These are phyloP conservation scores for Diutina rugosa DNA, from an alignment of 1,139 yeast genomes.

Conservation along the genomic window DNA sequence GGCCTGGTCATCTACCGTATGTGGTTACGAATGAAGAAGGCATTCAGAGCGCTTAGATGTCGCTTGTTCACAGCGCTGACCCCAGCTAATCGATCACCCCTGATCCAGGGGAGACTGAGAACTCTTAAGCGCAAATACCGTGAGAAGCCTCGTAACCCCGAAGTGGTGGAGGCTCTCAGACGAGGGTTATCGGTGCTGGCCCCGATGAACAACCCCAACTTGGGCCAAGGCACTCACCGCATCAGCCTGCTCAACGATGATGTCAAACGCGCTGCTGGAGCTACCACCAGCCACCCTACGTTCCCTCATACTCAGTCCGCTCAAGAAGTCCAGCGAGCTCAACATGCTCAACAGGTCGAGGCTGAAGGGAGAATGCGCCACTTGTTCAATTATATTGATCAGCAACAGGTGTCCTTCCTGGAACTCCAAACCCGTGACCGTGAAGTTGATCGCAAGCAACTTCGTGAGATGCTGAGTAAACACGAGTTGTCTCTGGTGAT, in stretches of 20 bases:
- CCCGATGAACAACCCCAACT: neutral
- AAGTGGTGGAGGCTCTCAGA: neutral
- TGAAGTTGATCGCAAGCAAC: neutral
- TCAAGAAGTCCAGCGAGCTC: neutral
- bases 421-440: neutral
- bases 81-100: neutral
- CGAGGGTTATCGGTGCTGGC: neutral
- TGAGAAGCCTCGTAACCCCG: neutral
- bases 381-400: constrained; percentile 4
- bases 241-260: neutral
- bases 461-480: neutral
- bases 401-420: constrained; percentile 4
- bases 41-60: constrained; percentile 3
- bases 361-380: constrained; percentile 3
- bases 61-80: neutral
- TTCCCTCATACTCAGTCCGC: neutral
- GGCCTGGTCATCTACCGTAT: constrained; percentile 14
- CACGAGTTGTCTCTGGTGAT: neutral
- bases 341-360: neutral
- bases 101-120: neutral
- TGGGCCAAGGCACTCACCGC: neutral
- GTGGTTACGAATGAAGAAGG: constrained; percentile 14
- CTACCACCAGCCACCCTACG: neutral
- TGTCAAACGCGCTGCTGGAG: neutral
- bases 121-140: neutral